Percentiles rank a stretch among this genome's conserved stretches.
Evolutionary conservation across 2,329 filamentous ascomycete genomes (phyloP).

Genomic region (Drechslerella dactyloides): DNA sequence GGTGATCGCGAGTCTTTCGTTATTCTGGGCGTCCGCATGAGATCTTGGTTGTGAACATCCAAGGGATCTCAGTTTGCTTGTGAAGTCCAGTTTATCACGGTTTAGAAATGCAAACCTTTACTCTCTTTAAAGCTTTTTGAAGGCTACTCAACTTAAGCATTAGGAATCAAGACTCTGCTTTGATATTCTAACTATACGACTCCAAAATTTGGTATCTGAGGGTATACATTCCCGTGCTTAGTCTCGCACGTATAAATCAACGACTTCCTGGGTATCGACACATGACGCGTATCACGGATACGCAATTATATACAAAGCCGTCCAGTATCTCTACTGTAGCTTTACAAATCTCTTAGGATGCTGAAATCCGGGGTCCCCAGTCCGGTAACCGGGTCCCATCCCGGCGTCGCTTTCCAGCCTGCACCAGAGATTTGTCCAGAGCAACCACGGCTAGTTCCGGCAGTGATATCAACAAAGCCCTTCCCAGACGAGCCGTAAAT

Average conservation of each 20-base stretch:
- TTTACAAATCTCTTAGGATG: conserved; percentile 30
- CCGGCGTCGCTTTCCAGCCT: conserved; percentile 54
- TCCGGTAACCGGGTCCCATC: conserved; percentile 56
- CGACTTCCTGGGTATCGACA: no score
- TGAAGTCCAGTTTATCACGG: no score
- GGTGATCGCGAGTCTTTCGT: no score
- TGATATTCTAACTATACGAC: background rate
- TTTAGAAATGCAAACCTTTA: no score
- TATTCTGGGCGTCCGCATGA: no score
- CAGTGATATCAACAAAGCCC: conserved; percentile 58
- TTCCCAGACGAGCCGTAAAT: conserved; percentile 57
- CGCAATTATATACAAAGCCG: conserved; percentile 15
- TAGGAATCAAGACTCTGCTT: background rate
- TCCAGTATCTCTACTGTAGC: conserved; percentile 7
- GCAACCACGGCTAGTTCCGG: conserved; percentile 59
- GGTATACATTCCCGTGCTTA: background rate
- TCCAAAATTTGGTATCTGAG: background rate
- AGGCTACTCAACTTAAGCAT: background rate
- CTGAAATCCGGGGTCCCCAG: conserved; percentile 54
- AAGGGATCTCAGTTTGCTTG: no score
- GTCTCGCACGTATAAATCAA: background rate
- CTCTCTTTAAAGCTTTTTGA: no score
- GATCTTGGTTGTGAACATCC: no score
- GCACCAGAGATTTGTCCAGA: conserved; percentile 53
- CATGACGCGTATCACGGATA: background rate